Base-by-base conservation (phyloP, 1,284 basidiomycete genomes). In the Gomphus sp. region DNA sequence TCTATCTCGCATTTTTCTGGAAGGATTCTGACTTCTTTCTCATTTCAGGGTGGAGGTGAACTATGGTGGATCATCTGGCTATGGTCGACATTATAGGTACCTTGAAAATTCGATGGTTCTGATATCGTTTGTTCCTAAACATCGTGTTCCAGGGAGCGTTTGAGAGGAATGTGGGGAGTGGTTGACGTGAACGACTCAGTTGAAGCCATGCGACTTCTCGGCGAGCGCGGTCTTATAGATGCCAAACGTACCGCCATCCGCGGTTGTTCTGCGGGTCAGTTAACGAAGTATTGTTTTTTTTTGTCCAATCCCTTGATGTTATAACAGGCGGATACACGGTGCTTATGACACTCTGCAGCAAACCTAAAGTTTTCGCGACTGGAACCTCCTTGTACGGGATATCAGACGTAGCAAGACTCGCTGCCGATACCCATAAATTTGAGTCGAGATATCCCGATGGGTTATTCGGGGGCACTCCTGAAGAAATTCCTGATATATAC, bases 11-110 rank as follows among this genome's bases (percentile, higher is more conserved):
- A 5, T 31, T 7, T 36, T 14, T 25, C n/a, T 28, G 1, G 25
- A 28, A 7, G 56, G 16, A 18, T 41, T 49, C 36, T 43, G 7
- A 60, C 41, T 59, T 31, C 28, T 31, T 49, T 56, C 34, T 45
- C 3, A 18, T 4, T 43, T 59, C 60, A 85, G 84, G 77, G 69
- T 87, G 22, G 79, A 81, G 60, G 83, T 89, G 16, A 84, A 88
- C 65, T 88, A 87, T 64, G 77, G 85, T 6, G 87, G 87, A 0
- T 85, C 81, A 6, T 81, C 80, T 5, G 84, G 84, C 0, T 85
- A 83, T 63, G 86, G 85, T 0, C 76, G 82, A 3, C 69, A 71
- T 51, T 87, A 83, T 62, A 73, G 71, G 79, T 76, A 65, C 41
- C 41, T n/a, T 54, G 37, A 55, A 12, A 16, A 3, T 34, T 16